Percentiles rank a stretch among this genome's conserved stretches.
Conservation (phyloP, 495 filamentous ascomycete species). For the Aspergillus kassunensis region DNA sequence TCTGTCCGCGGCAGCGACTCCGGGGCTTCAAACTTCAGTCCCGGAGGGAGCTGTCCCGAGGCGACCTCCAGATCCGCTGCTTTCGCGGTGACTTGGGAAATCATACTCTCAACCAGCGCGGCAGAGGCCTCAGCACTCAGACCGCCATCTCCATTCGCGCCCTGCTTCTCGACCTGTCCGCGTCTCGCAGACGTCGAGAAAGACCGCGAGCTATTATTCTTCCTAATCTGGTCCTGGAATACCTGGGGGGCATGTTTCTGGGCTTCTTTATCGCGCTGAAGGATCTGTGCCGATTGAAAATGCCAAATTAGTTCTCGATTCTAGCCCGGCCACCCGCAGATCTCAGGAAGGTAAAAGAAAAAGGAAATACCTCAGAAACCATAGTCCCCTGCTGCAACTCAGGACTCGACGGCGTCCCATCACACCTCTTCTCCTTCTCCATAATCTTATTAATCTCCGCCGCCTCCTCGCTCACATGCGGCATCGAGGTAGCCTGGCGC, state of each 20-base stretch:
- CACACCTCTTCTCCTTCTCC: slow-evolving; percentile 38
- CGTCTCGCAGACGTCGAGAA: slow-evolving; percentile 55
- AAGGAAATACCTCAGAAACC: slow-evolving; percentile 55
- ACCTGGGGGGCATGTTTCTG: slow-evolving; percentile 65
- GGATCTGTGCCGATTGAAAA: slow-evolving; percentile 43
- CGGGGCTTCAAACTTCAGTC: slow-evolving; percentile 74
- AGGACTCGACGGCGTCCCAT: slow-evolving; percentile 47
- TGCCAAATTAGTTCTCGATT: not conserved
- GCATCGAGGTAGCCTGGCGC: slow-evolving; percentile 51
- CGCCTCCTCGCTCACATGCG: slow-evolving; percentile 63
- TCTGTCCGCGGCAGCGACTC: slow-evolving; percentile 55
- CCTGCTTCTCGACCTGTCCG: slow-evolving; percentile 25
- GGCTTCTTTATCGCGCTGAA: slow-evolving; percentile 59
- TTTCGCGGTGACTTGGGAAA: slow-evolving; percentile 31
- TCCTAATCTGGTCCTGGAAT: slow-evolving; percentile 53
- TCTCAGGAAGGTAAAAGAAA: slow-evolving; percentile 1
- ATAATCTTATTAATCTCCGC: slow-evolving; percentile 52
- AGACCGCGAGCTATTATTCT: slow-evolving; percentile 43
- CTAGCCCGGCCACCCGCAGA: not conserved
- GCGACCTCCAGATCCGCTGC: slow-evolving; percentile 21
- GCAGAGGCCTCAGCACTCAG: slow-evolving; percentile 26
- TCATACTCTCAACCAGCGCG: slow-evolving; percentile 37
- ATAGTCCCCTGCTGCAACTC: slow-evolving; percentile 64
- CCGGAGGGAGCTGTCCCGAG: slow-evolving; percentile 38
- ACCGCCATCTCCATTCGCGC: not conserved